phyloP scores from a whole-genome alignment of 2,329 filamentous ascomycete species.

The Tolypocladium sp. region DNA sequence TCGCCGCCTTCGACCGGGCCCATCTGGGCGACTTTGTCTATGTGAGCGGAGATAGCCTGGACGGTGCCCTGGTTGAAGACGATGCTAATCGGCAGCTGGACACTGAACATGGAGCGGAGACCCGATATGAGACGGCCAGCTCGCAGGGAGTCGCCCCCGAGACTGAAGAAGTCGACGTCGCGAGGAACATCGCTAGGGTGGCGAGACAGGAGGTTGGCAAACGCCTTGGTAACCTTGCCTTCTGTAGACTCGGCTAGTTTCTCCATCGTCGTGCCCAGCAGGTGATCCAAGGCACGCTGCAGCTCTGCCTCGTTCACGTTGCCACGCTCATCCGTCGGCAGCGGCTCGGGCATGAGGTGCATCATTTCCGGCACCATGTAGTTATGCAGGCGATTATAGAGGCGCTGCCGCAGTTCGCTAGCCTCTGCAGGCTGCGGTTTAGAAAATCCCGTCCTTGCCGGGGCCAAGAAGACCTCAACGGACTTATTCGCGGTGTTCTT shows the following conservation, averaged over 20 bases:
- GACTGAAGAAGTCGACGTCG: slow-evolving; percentile 39
- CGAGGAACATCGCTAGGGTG: slow-evolving; percentile 25
- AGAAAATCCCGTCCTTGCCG: slow-evolving; percentile 2
- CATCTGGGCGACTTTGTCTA: slow-evolving; percentile 21
- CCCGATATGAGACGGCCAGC: slow-evolving; percentile 42
- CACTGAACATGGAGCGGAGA: slow-evolving; percentile 37
- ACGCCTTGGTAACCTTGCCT: slow-evolving; percentile 30
- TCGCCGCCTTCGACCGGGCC: neutral
- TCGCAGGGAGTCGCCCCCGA: slow-evolving; percentile 44
- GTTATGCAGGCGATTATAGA: slow-evolving; percentile 14
- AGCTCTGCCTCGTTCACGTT: slow-evolving; percentile 25
- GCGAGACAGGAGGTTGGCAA: slow-evolving; percentile 34
- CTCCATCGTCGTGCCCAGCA: slow-evolving; percentile 12
- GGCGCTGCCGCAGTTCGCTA: slow-evolving; percentile 7
- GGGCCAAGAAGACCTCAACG: slow-evolving; percentile 14
- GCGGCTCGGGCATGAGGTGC: slow-evolving; percentile 20
- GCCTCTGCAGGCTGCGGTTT: neutral
- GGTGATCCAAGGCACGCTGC: slow-evolving; percentile 18
- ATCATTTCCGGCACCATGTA: slow-evolving; percentile 30
- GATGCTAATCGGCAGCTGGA: slow-evolving; percentile 39
- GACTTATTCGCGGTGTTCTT: slow-evolving; percentile 1
- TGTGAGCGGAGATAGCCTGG: slow-evolving; percentile 24
- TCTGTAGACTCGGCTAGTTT: slow-evolving; percentile 18
- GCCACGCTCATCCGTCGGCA: slow-evolving; percentile 22
- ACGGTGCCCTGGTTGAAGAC: slow-evolving; percentile 41